Conservation (phyloP, 345 rosid species). For the Eucalyptus regnans region DNA sequence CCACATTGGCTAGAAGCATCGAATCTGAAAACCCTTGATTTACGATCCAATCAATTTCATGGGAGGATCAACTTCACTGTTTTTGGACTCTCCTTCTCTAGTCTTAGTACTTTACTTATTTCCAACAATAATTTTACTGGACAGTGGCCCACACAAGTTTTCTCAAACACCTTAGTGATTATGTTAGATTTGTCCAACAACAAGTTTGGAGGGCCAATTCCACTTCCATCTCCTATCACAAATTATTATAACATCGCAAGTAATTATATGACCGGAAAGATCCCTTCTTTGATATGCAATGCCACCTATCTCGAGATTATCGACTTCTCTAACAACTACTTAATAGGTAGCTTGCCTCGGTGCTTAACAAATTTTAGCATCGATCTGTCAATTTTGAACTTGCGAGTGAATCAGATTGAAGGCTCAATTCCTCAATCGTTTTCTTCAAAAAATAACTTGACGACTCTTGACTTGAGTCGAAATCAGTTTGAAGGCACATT, state of each 20-base stretch:
- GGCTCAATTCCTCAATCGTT: background rate
- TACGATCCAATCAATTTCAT: background rate
- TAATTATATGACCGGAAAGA: background rate
- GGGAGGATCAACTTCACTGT: background rate
- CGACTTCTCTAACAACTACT: accelerated
- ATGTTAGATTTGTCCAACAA: background rate
- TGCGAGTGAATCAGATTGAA: background rate
- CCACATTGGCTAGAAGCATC: background rate
- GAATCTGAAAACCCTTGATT: accelerated
- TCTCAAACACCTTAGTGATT: accelerated
- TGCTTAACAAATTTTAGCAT: background rate
- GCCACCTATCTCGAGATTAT: accelerated
- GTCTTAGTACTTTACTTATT: accelerated
- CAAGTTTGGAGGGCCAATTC: background rate
- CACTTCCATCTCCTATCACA: background rate
- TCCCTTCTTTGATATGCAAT: conserved; percentile 7
- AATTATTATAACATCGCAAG: background rate
- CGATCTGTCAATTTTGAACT: background rate
- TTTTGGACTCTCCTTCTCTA: background rate
- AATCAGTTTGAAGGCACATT: background rate
- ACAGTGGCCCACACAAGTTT: too few species aligned
- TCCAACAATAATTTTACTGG: accelerated
- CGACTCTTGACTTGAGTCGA: background rate
- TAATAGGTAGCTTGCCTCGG: background rate
- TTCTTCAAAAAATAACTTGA: background rate